Conservation (phyloP, 2,329 filamentous ascomycete genomes). For the Nemania sp. region DNA sequence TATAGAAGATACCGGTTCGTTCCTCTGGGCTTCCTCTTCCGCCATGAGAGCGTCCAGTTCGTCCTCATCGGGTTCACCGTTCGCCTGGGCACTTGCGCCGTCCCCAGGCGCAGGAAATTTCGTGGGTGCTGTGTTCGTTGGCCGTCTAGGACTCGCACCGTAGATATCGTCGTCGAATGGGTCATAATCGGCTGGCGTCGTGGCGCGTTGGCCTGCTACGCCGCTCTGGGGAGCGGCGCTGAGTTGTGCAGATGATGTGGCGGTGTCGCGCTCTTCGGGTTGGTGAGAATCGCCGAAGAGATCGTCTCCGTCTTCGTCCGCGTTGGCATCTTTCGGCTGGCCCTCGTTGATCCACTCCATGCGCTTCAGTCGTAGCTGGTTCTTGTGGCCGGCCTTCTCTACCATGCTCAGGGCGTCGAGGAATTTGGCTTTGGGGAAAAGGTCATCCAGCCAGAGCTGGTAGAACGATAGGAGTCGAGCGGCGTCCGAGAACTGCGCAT, state of each 20-base stretch:
- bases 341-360: slow-evolving; percentile 83
- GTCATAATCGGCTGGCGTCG: slow-evolving; percentile 41
- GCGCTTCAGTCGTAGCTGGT: slow-evolving; percentile 72
- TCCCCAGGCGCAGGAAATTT: slow-evolving; percentile 32
- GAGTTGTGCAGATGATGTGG: slow-evolving; percentile 40
- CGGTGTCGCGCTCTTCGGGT: slow-evolving; percentile 34
- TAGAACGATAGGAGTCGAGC: slow-evolving; percentile 84
- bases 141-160: slow-evolving; percentile 51
- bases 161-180: slow-evolving; percentile 57
- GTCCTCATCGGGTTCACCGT: slow-evolving; percentile 42
- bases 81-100: slow-evolving; percentile 21
- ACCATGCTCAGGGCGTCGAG: slow-evolving; percentile 86
- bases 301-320: slow-evolving; percentile 34
- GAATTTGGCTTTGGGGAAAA: slow-evolving; percentile 94
- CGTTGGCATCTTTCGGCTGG: slow-evolving; percentile 52
- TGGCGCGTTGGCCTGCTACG: slow-evolving; percentile 36
- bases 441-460: slow-evolving; percentile 93
- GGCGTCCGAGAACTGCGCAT: slow-evolving; percentile 75
- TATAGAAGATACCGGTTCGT: slow-evolving; percentile 23
- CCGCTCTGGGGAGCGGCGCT: slow-evolving; percentile 45
- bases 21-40: slow-evolving; percentile 46
- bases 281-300: slow-evolving; percentile 33
- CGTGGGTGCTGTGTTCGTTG: slow-evolving; percentile 28
- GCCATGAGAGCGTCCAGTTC: slow-evolving; percentile 58
- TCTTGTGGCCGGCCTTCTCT: slow-evolving; percentile 89